Evolutionary conservation across 192 early-diverging fungal genomes (phyloP).

Genomic region (Coemansia biformis): DNA sequence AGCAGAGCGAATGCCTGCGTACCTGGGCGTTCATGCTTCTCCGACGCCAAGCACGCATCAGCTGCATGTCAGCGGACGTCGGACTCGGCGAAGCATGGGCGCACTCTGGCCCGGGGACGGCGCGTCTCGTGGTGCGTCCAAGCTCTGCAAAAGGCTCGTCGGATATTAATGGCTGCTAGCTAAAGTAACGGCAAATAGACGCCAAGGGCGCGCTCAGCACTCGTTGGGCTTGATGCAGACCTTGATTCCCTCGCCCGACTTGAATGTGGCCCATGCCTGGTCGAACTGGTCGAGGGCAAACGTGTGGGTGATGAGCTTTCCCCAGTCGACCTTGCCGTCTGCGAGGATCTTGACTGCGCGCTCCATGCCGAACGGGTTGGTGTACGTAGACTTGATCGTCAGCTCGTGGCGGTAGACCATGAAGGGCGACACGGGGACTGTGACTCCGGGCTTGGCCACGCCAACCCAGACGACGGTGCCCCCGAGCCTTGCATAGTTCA

Average conservation of each 20-base stretch:
- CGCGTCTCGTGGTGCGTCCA: no score
- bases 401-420: conserved; percentile 52
- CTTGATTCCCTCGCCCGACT: conserved; percentile 39
- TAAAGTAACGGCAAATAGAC: no score
- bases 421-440: conserved; percentile 45
- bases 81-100: no score
- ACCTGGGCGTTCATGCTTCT: no score
- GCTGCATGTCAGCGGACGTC: no score
- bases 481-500: conserved; percentile 42
- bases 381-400: conserved; percentile 52
- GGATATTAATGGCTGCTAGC: no score
- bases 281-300: conserved; percentile 48
- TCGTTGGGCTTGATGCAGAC: conserved; percentile 43
- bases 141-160: no score
- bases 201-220: no score
- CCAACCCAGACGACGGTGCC: conserved; percentile 53
- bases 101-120: no score
- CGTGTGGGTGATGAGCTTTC: conserved; percentile 42
- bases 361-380: conserved; percentile 52
- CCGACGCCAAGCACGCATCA: no score
- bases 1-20: no score
- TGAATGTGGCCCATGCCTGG: conserved; percentile 48
- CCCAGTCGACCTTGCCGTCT: conserved; percentile 39
- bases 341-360: conserved; percentile 49
- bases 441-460: conserved; percentile 46